Evolutionary conservation across 2,329 filamentous ascomycete species (phyloP).

Genomic region (Calonectria honghensis): DNA sequence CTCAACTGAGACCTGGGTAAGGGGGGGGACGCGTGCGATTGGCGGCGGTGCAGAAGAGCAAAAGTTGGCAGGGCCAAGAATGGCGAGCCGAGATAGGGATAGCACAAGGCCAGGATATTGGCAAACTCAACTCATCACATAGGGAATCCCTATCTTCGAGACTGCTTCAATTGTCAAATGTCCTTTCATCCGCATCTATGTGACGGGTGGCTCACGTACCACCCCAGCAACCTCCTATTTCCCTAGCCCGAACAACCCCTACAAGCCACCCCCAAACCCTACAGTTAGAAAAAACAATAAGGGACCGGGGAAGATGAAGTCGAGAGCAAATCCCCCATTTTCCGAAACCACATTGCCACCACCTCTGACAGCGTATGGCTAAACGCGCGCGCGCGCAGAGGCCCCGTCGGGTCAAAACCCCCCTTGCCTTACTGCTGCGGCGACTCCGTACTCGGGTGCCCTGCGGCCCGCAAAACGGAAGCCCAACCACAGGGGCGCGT

Average conservation of each 20-base stretch:
- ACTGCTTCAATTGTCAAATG: neutral
- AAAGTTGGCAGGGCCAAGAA: neutral
- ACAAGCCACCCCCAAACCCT: constrained; percentile 1
- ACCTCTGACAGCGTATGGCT: neutral
- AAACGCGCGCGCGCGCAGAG: neutral
- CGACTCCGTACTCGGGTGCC: constrained; percentile 1
- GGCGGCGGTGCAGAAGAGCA: neutral
- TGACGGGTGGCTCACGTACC: neutral
- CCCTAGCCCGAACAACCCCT: neutral
- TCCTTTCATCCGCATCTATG: neutral
- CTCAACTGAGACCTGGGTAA: constrained; percentile 41
- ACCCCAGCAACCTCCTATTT: neutral
- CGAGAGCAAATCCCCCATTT: neutral
- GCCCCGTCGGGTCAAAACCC: neutral
- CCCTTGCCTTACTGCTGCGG: neutral
- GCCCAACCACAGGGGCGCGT: constrained; percentile 13
- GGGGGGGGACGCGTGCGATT: neutral
- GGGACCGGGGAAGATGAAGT: neutral
- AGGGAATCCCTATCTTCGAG: neutral
- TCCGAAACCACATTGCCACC: neutral
- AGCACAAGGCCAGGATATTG: neutral
- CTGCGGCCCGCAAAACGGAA: neutral
- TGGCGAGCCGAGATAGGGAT: neutral
- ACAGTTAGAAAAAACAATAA: neutral
- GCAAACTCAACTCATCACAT: neutral